phyloP scores from a whole-genome alignment of 2,329 filamentous ascomycete genomes.

The Alternaria arbusti region DNA sequence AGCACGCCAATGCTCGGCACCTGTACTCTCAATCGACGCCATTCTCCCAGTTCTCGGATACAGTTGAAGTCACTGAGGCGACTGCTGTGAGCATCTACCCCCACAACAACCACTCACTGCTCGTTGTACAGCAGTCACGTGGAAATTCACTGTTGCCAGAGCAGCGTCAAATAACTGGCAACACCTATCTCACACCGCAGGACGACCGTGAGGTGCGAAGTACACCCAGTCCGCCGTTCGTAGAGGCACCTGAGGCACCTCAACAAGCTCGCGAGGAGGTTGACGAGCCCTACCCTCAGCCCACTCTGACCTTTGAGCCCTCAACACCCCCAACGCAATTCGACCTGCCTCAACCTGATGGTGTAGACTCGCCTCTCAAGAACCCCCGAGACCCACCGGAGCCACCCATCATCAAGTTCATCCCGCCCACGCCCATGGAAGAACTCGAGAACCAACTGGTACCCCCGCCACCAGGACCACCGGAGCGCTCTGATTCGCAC shows the following conservation, averaged over 20 bases:
- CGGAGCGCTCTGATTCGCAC: slow-evolving; percentile 41
- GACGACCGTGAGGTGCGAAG: slow-evolving; percentile 24
- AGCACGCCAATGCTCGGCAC: slow-evolving; percentile 51
- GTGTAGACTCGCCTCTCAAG: slow-evolving; percentile 63
- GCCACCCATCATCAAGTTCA: slow-evolving; percentile 63
- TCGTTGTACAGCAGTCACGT: slow-evolving; percentile 65
- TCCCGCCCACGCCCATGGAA: slow-evolving; percentile 60
- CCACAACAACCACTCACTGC: slow-evolving; percentile 67
- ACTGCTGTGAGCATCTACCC: slow-evolving; percentile 66
- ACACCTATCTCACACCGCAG: slow-evolving; percentile 20
- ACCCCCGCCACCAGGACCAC: slow-evolving; percentile 36
- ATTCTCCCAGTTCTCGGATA: slow-evolving; percentile 56
- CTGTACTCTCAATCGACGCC: slow-evolving; percentile 58
- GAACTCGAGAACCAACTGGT: slow-evolving; percentile 53
- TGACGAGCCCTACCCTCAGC: slow-evolving; percentile 20
- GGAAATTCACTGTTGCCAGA: slow-evolving; percentile 33
- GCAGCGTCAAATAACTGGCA: slow-evolving; percentile 20
- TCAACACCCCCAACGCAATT: slow-evolving; percentile 46
- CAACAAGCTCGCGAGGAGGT: slow-evolving; percentile 9
- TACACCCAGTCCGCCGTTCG: slow-evolving; percentile 34
- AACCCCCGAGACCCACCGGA: slow-evolving; percentile 65
- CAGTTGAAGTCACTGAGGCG: slow-evolving; percentile 67
- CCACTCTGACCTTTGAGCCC: slow-evolving; percentile 42
- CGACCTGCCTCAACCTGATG: slow-evolving; percentile 23
- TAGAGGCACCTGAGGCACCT: slow-evolving; percentile 27